phyloP scores from a whole-genome alignment of 495 filamentous ascomycete genomes.

The Hyaloscypha finlandica region DNA sequence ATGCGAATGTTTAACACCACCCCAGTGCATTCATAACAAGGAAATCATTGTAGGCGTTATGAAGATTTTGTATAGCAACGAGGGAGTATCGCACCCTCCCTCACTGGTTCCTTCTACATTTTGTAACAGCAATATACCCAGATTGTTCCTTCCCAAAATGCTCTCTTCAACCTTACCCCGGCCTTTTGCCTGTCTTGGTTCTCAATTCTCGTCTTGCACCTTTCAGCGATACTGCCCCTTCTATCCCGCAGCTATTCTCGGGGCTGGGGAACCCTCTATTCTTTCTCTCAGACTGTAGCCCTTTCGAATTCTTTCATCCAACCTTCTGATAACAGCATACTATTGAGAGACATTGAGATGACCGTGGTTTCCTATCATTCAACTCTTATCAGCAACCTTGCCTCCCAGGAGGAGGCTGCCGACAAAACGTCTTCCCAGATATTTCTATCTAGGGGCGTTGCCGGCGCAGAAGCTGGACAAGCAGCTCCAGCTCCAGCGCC shows the following conservation, averaged over 20 bases:
- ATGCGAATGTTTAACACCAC: slow-evolving; percentile 35
- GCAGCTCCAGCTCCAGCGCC: slow-evolving; percentile 18
- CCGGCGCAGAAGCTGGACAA: slow-evolving; percentile 26
- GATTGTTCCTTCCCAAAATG: slow-evolving; percentile 6
- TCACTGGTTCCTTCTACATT: slow-evolving; percentile 7
- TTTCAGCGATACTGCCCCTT: slow-evolving; percentile 3
- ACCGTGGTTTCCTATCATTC: slow-evolving; percentile 26
- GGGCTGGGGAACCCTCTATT: background rate
- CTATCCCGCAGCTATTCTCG: background rate
- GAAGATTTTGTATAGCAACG: background rate
- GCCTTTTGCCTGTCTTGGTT: background rate
- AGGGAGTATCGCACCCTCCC: slow-evolving; percentile 18
- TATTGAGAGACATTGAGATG: slow-evolving; percentile 13
- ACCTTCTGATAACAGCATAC: background rate
- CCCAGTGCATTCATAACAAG: background rate
- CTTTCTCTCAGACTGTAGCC: background rate
- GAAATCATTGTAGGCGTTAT: background rate
- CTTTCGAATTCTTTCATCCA: background rate
- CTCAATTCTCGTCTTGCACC: background rate
- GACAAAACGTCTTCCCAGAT: slow-evolving; percentile 46
- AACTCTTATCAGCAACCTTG: slow-evolving; percentile 18
- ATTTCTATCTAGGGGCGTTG: slow-evolving; percentile 42
- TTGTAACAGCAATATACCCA: slow-evolving; percentile 14
- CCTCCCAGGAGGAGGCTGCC: slow-evolving; percentile 17
- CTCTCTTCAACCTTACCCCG: background rate